phyloP scores from a whole-genome alignment of 129 eudicot species.

The Tagetes patula region DNA sequence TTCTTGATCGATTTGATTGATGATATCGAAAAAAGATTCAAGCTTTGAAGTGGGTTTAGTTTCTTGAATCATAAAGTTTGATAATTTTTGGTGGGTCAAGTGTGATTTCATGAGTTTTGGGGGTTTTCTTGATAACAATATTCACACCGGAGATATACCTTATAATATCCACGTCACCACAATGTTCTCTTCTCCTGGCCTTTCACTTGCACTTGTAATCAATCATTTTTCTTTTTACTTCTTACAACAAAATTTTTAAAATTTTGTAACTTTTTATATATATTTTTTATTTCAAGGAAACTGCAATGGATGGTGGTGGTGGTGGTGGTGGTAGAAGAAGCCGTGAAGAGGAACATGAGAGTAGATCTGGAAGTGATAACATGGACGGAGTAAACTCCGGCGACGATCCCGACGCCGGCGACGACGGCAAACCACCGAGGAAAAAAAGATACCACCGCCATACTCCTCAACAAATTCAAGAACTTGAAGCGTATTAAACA shows the following conservation, averaged over 20 bases:
- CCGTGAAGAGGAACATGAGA: slow-evolving; percentile 94
- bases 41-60: slow-evolving; percentile 29
- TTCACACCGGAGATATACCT: slow-evolving; percentile 51
- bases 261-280: not conserved
- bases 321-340: slow-evolving; percentile 58
- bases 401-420: slow-evolving; percentile 70
- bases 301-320: slow-evolving; percentile 65
- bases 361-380: slow-evolving; percentile 97
- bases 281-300: slow-evolving; percentile 41
- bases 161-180: slow-evolving; percentile 57
- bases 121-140: slow-evolving; percentile 81
- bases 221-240: not conserved
- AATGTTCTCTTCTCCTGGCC: slow-evolving; percentile 88
- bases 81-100: slow-evolving; percentile 1
- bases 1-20: slow-evolving; percentile 1
- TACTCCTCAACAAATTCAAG: slow-evolving; percentile 99
- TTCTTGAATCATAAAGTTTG: not conserved
- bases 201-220: slow-evolving; percentile 88
- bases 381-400: slow-evolving; percentile 93
- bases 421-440: slow-evolving; percentile 75
- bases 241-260: not conserved
- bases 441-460: slow-evolving; percentile 98
- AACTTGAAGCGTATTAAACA: slow-evolving; percentile 62
- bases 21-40: slow-evolving; percentile 21
- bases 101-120: slow-evolving; percentile 88